Conservation (phyloP, 73 alveolate species). For the Paramecium biaurelia region DNA sequence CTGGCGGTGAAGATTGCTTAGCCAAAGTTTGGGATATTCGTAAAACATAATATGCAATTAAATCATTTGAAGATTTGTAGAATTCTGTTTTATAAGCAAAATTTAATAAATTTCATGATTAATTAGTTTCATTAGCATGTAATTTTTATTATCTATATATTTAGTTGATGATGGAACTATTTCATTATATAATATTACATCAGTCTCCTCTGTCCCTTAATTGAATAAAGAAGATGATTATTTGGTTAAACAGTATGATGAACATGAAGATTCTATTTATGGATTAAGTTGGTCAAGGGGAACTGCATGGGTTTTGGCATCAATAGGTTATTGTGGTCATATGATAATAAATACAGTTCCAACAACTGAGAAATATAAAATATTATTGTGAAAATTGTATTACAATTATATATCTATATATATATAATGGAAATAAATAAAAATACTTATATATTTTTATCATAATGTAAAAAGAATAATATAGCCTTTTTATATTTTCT, state of each 20-base stretch:
- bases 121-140: constrained; percentile 37
- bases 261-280: constrained; percentile 35
- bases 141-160: not conserved
- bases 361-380: constrained; percentile 44
- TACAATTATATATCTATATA: not conserved
- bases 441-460: too few species aligned
- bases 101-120: constrained; percentile 48
- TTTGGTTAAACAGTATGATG: not conserved
- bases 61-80: constrained; percentile 33
- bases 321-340: constrained; percentile 38
- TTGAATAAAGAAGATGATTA: constrained; percentile 28
- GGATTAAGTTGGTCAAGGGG: constrained; percentile 35
- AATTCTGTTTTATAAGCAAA: constrained; percentile 35
- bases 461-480: too few species aligned
- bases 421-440: not conserved
- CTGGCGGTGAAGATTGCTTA: constrained; percentile 35
- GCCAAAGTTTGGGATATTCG: constrained; percentile 51
- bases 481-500: too few species aligned
- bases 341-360: constrained; percentile 13
- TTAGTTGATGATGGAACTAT: constrained; percentile 48
- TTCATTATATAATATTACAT: constrained; percentile 19
- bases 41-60: constrained; percentile 22
- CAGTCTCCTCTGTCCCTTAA: constrained; percentile 38
- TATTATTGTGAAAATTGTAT: constrained; percentile 12
- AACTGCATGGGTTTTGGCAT: constrained; percentile 19